A percentile compares a stretch with the other conserved stretches of the same genome.
These are phyloP conservation scores for Cladorrhinum samala DNA, from an alignment of 495 filamentous ascomycete genomes.

Conservation along the genomic window DNA sequence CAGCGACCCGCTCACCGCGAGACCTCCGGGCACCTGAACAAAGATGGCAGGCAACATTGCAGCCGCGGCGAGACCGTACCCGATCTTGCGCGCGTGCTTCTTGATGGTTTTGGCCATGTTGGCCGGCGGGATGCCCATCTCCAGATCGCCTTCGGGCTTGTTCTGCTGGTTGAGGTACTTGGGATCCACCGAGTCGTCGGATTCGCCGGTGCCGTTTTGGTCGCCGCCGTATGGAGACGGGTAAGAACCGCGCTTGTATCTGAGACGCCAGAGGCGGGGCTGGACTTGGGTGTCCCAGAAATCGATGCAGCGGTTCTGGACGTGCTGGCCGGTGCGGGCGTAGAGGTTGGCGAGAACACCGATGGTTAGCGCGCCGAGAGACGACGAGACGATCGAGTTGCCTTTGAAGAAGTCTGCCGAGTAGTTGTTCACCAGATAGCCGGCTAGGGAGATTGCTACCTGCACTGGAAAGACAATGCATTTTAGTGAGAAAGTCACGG, in stretches of 20 bases:
- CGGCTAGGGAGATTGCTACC: slow-evolving; percentile 72
- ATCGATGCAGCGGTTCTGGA: slow-evolving; percentile 26
- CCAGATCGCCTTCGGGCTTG: slow-evolving; percentile 13
- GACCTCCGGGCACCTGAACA: slow-evolving; percentile 85
- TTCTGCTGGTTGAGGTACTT: not conserved
- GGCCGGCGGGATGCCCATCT: slow-evolving; percentile 9
- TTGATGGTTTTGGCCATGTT: slow-evolving; percentile 3
- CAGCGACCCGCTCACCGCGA: slow-evolving; percentile 77
- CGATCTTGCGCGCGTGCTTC: slow-evolving; percentile 28
- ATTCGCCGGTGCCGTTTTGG: slow-evolving; percentile 1
- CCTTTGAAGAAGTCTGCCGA: slow-evolving; percentile 62
- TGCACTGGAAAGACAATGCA: slow-evolving; percentile 39
- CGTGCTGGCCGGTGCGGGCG: slow-evolving; percentile 58
- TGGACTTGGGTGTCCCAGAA: slow-evolving; percentile 25
- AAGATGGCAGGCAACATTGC: slow-evolving; percentile 91
- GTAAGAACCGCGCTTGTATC: not conserved
- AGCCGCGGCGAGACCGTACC: slow-evolving; percentile 77
- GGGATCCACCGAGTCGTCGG: slow-evolving; percentile 9
- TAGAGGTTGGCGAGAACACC: slow-evolving; percentile 86
- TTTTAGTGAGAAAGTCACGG: not conserved
- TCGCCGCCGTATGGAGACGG: slow-evolving; percentile 15
- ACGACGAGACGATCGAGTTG: slow-evolving; percentile 77
- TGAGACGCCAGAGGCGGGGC: slow-evolving; percentile 16
- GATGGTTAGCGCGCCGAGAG: slow-evolving; percentile 78
- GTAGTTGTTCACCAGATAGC: slow-evolving; percentile 86